Base-by-base conservation (phyloP, 106 monocot species). In the Hemerocallis citrina region DNA sequence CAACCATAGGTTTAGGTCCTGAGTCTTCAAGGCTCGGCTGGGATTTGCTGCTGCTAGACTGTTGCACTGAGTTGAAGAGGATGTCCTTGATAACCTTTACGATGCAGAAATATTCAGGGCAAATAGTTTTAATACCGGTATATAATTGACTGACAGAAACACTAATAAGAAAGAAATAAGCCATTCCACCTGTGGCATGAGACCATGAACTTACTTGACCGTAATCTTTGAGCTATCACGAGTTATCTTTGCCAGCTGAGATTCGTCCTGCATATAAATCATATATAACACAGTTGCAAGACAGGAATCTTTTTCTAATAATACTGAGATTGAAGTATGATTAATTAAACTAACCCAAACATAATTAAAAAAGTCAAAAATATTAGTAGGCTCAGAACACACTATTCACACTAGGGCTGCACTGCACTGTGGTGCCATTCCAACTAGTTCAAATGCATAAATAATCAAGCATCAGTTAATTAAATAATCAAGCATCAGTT, bases 141-240 rank as follows among this genome's bases (percentile, higher is more conserved):
- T 12, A 23, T 34, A 33, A 56, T 3, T 57, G 45, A 34, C 8
- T 24, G 11, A 15, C 22, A 48, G 58, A 0, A 14, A 12, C 2
- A 4, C 45, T 2, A 15, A 47, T 54, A 1, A 42, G 3, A 6
- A 13, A 6, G 9, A 32, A 12, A 17, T 14, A 4, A 29, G 11
- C 3, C 9, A 10, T 55, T 21, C 54, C 42, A 96, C 96, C 96
- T 96, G 96, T 3, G 96, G 84, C 87, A 96, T 96, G 52, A 96
- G 90, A 34, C 96, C 87, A 65, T 96, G 96, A 19, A 96, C 96
- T 62, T 96, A 90, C 56, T 91, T 90, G 3, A 84, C 96, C 1
- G 96, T 87, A 27, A 91, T 91, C 60, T 91, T 96, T 4, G 96
- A 81, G 62, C 96, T 96, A 77, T 96, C 96, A 24, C 86, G 86